Percentiles rank a stretch among this genome's conserved stretches.
These are phyloP conservation scores for Sphagnum tenellum DNA, from an alignment of 225 moss, liverwort and hornwort species.

Conservation along the genomic window DNA sequence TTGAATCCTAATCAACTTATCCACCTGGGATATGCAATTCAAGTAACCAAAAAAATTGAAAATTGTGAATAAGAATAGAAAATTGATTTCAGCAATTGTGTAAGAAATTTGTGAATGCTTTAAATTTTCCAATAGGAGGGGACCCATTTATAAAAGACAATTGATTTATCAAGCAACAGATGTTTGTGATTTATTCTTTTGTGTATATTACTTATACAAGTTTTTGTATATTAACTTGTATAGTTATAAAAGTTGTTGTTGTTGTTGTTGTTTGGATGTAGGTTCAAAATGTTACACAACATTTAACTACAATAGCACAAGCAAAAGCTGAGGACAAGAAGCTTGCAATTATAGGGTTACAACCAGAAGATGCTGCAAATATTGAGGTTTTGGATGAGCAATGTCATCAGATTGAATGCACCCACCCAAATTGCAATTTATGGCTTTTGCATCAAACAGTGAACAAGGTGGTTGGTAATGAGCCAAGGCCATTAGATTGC, in stretches of 20 bases:
- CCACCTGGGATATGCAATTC: conserved; percentile 30
- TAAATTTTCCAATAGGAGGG: too few species aligned
- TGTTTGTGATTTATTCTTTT: too few species aligned
- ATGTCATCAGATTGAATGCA: conserved; percentile 47
- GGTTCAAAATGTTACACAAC: conserved; percentile 26
- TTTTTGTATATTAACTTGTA: too few species aligned
- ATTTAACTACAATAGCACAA: conserved; percentile 48
- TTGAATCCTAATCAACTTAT: conserved; percentile 78
- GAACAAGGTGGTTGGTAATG: too few species aligned
- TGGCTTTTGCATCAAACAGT: conserved; percentile 1
- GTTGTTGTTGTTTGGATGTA: not conserved
- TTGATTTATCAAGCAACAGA: too few species aligned
- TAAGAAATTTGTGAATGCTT: too few species aligned
- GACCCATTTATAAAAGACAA: too few species aligned
- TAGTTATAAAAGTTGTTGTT: too few species aligned
- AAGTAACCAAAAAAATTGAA: conserved; percentile 19
- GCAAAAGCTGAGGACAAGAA: conserved; percentile 69
- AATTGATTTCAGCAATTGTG: too few species aligned
- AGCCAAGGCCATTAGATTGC: too few species aligned
- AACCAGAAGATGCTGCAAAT: conserved; percentile 10
- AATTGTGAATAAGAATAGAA: too few species aligned
- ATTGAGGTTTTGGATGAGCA: conserved; percentile 26
- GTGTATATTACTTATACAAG: too few species aligned
- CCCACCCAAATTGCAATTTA: conserved; percentile 52
- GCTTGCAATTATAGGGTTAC: conserved; percentile 46